Evolutionary conservation across 139 green algal genomes (phyloP), one percentile per base, ranked within the genome.

Genomic region (Ettlia oleoabundans): DNA sequence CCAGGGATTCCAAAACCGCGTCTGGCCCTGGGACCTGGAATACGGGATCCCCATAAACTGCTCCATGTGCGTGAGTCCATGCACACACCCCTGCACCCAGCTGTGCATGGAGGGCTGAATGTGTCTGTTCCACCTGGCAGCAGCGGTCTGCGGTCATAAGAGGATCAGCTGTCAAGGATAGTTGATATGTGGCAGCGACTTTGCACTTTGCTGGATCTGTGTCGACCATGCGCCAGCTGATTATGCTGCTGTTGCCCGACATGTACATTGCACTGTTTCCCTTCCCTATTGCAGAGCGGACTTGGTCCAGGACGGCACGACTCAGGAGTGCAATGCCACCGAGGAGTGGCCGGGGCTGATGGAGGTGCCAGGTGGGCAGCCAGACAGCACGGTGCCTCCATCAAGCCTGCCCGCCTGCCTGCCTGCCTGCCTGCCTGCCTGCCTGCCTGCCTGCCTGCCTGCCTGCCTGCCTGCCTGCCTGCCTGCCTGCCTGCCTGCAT

Each of bases 1-100:
- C 35, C 58, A 37, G 22, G 73, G 73, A 7, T 80, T 80, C 33
- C 35, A 35, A 24, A 35, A 68, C 73, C 73, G 73, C 73, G 30
- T 80, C 24, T 80, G 73, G 73, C 73, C 73, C 28, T 80, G 73
- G 73, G 73, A 80, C 73, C 24, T 80, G 43, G 28, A n/a, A 33
- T 52, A 55, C 35, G 73, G 73, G 35, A 52, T 68, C 35, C 73
- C 73, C 24, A 64, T 80, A 35, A 80, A 80, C 73, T 80, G 73
- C 53, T 55, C 35, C 19, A 51, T 80, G 73, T 80, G 73, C 13
- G 73, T 33, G 3, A 3, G 5, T n/a, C n/a, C n/a, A n/a, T n/a
- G n/a, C n/a, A n/a, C n/a, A n/a, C n/a, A n/a, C n/a, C n/a, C n/a
- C n/a, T n/a, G n/a, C n/a, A n/a, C n/a, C n/a, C n/a, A n/a, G n/a